A percentile compares a stretch with the other conserved stretches of the same genome.
Evolutionary conservation across 192 early-diverging fungal genomes (phyloP).

Genomic region (Paraglomus brasilianum): DNA sequence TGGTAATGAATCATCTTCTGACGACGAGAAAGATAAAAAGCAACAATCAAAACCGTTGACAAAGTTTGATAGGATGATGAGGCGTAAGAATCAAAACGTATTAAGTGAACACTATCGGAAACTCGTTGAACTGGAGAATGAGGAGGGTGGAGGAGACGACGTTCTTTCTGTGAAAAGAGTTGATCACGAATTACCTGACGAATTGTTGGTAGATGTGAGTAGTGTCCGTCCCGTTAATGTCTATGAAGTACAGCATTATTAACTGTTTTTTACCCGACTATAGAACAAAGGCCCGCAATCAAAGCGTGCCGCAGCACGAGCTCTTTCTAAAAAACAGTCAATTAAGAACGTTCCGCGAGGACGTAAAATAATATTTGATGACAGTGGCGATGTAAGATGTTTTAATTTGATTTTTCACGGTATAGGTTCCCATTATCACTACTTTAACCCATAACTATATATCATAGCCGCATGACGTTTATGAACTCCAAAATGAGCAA

Average conservation of each 20-base stretch:
- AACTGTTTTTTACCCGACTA: constrained; percentile 36
- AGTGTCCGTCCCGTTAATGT: constrained; percentile 23
- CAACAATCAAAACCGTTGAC: constrained; percentile 55
- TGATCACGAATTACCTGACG: constrained; percentile 73
- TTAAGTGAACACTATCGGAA: constrained; percentile 90
- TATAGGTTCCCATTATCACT: background rate
- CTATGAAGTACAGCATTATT: constrained; percentile 29
- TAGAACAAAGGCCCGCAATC: constrained; percentile 1
- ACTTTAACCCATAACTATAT: constrained; percentile 4
- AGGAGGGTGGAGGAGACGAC: constrained; percentile 69
- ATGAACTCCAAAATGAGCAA: constrained; percentile 78
- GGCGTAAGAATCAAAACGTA: constrained; percentile 85
- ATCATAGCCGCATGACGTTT: constrained; percentile 57
- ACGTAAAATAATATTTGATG: constrained; percentile 87
- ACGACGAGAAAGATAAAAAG: constrained; percentile 41
- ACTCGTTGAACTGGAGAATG: constrained; percentile 67
- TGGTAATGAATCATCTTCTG: constrained; percentile 32
- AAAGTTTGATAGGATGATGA: constrained; percentile 91
- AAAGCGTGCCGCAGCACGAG: constrained; percentile 19
- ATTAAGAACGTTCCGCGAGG: constrained; percentile 69
- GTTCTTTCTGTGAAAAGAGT: constrained; percentile 82
- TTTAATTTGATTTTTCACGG: constrained; percentile 10
- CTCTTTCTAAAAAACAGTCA: constrained; percentile 23
- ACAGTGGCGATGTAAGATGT: constrained; percentile 76
- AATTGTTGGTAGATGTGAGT: constrained; percentile 41